A percentile compares a stretch with the other conserved stretches of the same genome.
These are phyloP conservation scores for Pachyrhizus erosus DNA, from an alignment of 306 rosid genomes.

Conservation along the genomic window DNA sequence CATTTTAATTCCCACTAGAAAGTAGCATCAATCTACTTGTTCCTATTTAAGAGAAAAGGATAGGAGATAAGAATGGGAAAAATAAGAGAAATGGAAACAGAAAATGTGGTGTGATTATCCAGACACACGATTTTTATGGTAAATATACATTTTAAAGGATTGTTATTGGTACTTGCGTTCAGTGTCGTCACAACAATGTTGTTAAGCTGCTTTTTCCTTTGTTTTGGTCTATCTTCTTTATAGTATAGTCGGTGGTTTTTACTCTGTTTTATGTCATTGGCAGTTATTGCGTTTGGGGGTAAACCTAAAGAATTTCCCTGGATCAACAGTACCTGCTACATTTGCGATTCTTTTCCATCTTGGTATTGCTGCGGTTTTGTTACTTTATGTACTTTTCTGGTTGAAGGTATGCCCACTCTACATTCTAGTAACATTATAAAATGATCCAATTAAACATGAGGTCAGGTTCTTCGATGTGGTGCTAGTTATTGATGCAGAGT, in stretches of 20 bases:
- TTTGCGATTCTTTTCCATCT: constrained; percentile 78
- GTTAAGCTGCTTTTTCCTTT: background rate
- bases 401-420: constrained; percentile 72
- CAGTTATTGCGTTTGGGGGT: constrained; percentile 85
- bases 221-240: constrained; percentile 24
- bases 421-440: background rate
- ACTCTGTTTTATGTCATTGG: constrained; percentile 41
- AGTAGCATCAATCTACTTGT: background rate
- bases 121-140: constrained; percentile 7
- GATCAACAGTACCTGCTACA: constrained; percentile 64
- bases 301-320: constrained; percentile 86
- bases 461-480: constrained; percentile 8
- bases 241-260: constrained; percentile 5
- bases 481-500: background rate
- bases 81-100: constrained; percentile 19
- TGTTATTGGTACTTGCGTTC: constrained; percentile 24
- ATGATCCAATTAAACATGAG: constrained; percentile 12
- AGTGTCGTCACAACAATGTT: background rate
- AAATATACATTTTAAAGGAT: background rate
- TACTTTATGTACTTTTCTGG: constrained; percentile 91
- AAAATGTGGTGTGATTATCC: constrained; percentile 3
- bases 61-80: constrained; percentile 8
- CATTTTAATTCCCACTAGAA: constrained; percentile 3
- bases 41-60: constrained; percentile 10
- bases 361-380: constrained; percentile 78